Conservation (phyloP, 2,329 filamentous ascomycete species). For the Exophiala sp. region DNA sequence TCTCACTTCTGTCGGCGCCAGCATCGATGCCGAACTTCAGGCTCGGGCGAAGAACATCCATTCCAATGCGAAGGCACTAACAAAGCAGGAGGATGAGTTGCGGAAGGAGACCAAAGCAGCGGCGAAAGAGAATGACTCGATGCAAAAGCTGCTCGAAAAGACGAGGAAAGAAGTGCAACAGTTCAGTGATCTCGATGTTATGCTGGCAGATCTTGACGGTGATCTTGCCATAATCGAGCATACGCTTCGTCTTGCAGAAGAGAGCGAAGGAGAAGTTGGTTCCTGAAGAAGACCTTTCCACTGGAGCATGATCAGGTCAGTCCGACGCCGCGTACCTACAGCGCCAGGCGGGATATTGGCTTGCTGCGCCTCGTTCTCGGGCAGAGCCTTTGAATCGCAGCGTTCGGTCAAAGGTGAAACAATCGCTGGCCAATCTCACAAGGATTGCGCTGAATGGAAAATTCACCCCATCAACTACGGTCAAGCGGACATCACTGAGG, state of each 20-base stretch:
- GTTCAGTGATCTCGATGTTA: conserved; percentile 14
- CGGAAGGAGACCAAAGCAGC: conserved; percentile 46
- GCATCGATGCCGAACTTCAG: conserved; percentile 49
- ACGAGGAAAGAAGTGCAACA: conserved; percentile 41
- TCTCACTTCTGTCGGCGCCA: conserved; percentile 40
- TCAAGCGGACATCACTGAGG: no score
- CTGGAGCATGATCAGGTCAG: no score
- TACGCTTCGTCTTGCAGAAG: conserved; percentile 37
- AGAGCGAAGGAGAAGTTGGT: conserved; percentile 24
- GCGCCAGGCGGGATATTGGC: no score
- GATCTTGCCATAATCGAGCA: conserved; percentile 38
- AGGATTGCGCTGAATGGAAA: no score
- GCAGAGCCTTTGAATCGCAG: no score
- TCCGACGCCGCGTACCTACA: no score
- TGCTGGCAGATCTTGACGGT: conserved; percentile 22
- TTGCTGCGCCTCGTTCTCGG: no score
- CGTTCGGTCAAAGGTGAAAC: no score
- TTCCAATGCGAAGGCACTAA: conserved; percentile 48
- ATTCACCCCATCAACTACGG: no score
- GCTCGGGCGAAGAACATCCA: conserved; percentile 53
- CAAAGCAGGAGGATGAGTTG: conserved; percentile 52
- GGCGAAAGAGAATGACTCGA: conserved; percentile 49
- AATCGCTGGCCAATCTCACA: no score
- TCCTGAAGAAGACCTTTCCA: conserved; percentile 16
- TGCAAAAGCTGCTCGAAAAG: conserved; percentile 50